These are phyloP conservation scores for Epicoccum nigrum DNA, from an alignment of 2,329 filamentous ascomycete genomes.

Conservation along the genomic window DNA sequence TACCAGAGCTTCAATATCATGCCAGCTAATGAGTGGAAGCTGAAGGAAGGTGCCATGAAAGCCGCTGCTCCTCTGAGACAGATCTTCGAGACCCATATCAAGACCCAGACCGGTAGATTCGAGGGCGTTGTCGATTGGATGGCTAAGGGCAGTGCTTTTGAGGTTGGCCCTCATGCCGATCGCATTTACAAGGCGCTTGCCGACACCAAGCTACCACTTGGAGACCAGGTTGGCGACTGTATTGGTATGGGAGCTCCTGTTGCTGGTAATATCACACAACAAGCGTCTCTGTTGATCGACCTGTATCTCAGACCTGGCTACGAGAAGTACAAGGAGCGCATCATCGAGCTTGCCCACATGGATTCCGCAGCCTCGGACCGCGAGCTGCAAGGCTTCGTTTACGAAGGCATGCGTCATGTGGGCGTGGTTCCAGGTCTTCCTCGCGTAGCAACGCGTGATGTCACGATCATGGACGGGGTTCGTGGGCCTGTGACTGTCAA, in stretches of 20 bases:
- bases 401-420: conserved; percentile 61
- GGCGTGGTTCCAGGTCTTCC: conserved; percentile 60
- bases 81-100: conserved; percentile 71
- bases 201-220: conserved; percentile 53
- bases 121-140: conserved; percentile 58
- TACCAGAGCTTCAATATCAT: conserved; percentile 63
- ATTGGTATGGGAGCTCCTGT: conserved; percentile 58
- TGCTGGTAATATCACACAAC: conserved; percentile 59
- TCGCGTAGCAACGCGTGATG: conserved; percentile 53
- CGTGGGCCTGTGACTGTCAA: conserved; percentile 57
- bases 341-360: conserved; percentile 57
- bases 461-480: conserved; percentile 58
- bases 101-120: conserved; percentile 62
- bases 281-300: conserved; percentile 60
- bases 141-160: conserved; percentile 59
- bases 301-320: conserved; percentile 59
- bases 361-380: conserved; percentile 61
- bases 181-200: conserved; percentile 59
- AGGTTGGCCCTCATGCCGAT: conserved; percentile 59
- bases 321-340: conserved; percentile 58
- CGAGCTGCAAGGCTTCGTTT: conserved; percentile 61
- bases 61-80: conserved; percentile 67
- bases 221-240: conserved; percentile 58
- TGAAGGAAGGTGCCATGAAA: conserved; percentile 54
- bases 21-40: conserved; percentile 56